Base-by-base conservation (phyloP, 306 rosid genomes). In the Cucurbita argyrosperma region DNA sequence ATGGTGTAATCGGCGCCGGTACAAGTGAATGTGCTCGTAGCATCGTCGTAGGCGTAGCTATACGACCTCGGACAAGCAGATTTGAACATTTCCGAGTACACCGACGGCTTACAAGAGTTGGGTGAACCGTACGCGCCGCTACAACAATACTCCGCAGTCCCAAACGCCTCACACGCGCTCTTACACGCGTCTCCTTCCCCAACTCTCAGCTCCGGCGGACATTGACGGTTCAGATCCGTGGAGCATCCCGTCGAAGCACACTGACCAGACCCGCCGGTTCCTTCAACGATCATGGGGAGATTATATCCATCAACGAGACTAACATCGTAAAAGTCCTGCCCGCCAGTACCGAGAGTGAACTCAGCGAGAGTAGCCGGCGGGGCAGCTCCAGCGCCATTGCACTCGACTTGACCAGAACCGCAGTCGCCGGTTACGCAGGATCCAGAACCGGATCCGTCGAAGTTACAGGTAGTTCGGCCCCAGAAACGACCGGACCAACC, bases 401-500 rank as follows among this genome's bases (percentile, higher is more conserved):
- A 94, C 46, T 94, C 96, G 0, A 90, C 51, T 10, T 65, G 76
- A 16, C 90, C 89, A 35, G 98, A 89, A 69, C 97, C 97, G 37
- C 98, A 94, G 90, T 94, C 98, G 3, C 85, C 98, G 23, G 98
- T 94, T 66, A 74, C 67, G n/a, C 98, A 94, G 0, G 95, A 86
- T 0, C 97, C 97, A 21, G 88, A 38, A 0, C 86, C 88, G 76
- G 97, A 90, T 75, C 87, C 89, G 78, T 86, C 95, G 80, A 94
- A 94, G 7, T 61, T 82, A 74, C 97, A 94, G 35, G 85, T 87
- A 6, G 97, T 90, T 63, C 98, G 82, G 3, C 74, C 98, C 98
- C 98, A 94, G 88, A 94, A 94, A 0, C 98, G 89, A 3, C 98
- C 98, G 60, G 98, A 94, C 98, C 98, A 94, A 67, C 97, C 98